Base-by-base conservation (phyloP, 2,329 filamentous ascomycete genomes). In the Colletotrichum eremochloae region DNA sequence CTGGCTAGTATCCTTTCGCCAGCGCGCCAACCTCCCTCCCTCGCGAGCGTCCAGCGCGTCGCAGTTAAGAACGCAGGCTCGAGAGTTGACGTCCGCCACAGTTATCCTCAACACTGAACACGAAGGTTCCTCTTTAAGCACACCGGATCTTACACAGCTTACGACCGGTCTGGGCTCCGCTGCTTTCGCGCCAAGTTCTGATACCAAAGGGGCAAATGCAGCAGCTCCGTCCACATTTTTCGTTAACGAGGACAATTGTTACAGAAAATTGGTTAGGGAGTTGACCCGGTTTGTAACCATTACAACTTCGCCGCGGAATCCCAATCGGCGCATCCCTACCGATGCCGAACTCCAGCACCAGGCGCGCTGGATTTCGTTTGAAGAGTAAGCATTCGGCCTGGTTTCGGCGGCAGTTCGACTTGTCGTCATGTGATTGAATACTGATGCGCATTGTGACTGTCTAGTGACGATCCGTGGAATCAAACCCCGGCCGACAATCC, bases 381-480 rank as follows among this genome's bases (percentile, higher is more conserved):
- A 79, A 36, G 76, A 77, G 77, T 78, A 33, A 75, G 77, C 56
- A 36, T 11, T 4, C 5, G 8, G 5, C 11, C 3, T 3, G 2
- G 15, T 5, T 38, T 11, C 36, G 29, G 24, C 29, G 2, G 14
- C 36, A 12, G 7, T 0, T 5, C 12, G 12, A 9, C 18, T 5
- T 0, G 5, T 15, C 24, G 18, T 14, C 6, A 15, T 40, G 24
- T 11, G 18, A 5, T 1, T 4, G 1, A 11, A 36, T n/a, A 8
- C 31, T 57, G 29, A 57, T 20, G 7, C 31, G 8, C 9, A n/a
- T 9, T 12, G 3, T 14, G 24, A 15, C n/a, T 12, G 3, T 1
- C 5, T 4, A 73, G 71, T 7, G 81, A 82, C 36, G 82, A 83
- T 63, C 78, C 80, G 2, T 84, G 82, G 82, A 83, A 84, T 60